Evolutionary conservation across 2,329 filamentous ascomycete species (phyloP), one percentile per base, ranked within the genome.

Genomic region (Xylaria sp.): DNA sequence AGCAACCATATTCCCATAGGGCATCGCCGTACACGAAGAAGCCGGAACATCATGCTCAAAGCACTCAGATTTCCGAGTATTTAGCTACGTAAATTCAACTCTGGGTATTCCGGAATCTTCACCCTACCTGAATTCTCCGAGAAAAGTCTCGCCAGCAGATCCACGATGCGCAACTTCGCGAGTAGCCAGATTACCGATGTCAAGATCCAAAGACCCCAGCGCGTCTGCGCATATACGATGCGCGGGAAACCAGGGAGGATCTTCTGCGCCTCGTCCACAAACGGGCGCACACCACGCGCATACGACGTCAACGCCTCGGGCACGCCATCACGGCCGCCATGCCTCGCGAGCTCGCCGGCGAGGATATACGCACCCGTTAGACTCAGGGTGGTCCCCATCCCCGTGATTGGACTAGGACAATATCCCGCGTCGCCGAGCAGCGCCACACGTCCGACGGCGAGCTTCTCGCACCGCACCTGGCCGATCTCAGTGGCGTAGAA

Each of bases 391-490:
- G 85, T 87, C 0, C 86, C 86, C 77, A 84, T 81, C 0, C 86
- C 87, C 0, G 82, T 84, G 3, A 83, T 67, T 0, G 82, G 80
- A 0, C 81, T 80, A 0, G 85, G 84, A 27, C 81, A 83, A 70
- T 82, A 84, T 0, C 77, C 86, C 1, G 87, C 84, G 68, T 90
- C 87, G 0, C 87, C 87, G 0, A 88, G 58, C 0, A 88, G 76
- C 1, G 79, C 81, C 2, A 87, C 80, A 0, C 85, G 81, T 0
- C 83, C 82, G 0, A 74, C 74, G 2, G 77, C 83, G 81, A 86
- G 4, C 68, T 69, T 61, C 0, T 79, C 73, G 63, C 84, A 68
- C 58, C 80, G 81, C 45, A 89, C 81, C 50, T 83, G 80, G 0
- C 78, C 83, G 15, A 85, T 67, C 2, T 78, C 75, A 15, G 81